Evolutionary conservation across 2,329 filamentous ascomycete species (phyloP).

Genomic region (Clarireedia paspali): DNA sequence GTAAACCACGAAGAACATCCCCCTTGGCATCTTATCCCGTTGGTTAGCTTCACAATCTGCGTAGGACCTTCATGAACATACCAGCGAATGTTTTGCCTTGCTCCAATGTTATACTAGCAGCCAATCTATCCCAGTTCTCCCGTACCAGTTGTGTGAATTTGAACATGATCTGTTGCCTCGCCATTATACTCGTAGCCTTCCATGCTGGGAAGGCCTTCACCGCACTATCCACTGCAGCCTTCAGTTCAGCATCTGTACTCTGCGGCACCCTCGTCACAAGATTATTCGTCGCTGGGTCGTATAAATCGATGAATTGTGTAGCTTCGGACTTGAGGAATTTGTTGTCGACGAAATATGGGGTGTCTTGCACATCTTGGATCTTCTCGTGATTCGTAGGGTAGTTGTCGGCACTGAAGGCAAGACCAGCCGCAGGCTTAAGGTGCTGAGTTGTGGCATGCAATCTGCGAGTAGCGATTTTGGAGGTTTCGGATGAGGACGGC

Average conservation of each 20-base stretch:
- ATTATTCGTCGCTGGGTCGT: constrained; percentile 81
- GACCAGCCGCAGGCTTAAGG: constrained; percentile 44
- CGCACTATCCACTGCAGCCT: constrained; percentile 67
- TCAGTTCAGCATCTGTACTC: constrained; percentile 70
- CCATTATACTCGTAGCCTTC: constrained; percentile 63
- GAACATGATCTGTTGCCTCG: constrained; percentile 81
- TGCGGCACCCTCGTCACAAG: constrained; percentile 77
- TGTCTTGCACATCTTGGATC: constrained; percentile 59
- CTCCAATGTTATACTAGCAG: constrained; percentile 78
- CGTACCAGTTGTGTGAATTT: constrained; percentile 72
- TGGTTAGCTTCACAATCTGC: not conserved
- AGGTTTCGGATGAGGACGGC: constrained; percentile 19
- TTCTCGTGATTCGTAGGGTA: constrained; percentile 68
- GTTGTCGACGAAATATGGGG: constrained; percentile 78
- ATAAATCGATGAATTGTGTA: constrained; percentile 67
- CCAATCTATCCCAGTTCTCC: constrained; percentile 78
- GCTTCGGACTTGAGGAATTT: constrained; percentile 62
- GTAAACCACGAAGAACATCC: constrained; percentile 73
- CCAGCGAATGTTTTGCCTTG: constrained; percentile 78
- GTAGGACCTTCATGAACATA: constrained; percentile 10
- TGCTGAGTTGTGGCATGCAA: constrained; percentile 51
- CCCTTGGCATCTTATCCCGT: constrained; percentile 58
- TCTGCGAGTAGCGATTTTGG: constrained; percentile 38
- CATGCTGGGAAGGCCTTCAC: constrained; percentile 68
- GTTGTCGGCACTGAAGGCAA: constrained; percentile 47